Evolutionary conservation across 495 filamentous ascomycete genomes (phyloP), one percentile per base, ranked within the genome.

Genomic region (Annulohypoxylon maeteangense): DNA sequence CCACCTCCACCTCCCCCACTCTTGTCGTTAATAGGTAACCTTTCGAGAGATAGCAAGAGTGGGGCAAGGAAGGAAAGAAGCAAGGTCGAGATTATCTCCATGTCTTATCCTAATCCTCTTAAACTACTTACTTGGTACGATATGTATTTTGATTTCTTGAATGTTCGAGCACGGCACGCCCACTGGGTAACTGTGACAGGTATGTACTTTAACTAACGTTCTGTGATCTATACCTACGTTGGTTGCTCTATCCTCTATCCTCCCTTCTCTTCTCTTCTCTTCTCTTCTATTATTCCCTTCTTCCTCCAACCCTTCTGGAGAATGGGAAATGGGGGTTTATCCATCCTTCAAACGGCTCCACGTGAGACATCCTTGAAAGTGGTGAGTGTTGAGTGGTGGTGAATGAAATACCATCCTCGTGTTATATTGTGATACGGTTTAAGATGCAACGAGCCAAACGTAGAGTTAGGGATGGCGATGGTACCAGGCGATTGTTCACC

Each of bases 301-400:
- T 66, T 56, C 16, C 8, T 36, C 18, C 14, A 56, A 56, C 12
- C 23, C 10, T 22, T 53, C 36, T 34, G 25, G 56, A 66, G 66
- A 74, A 74, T 74, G 71, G 71, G 71, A 61, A 74, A 74, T 74
- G 71, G 71, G 71, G 71, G 66, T 62, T 62, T 31, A 16, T 44
- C 47, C 40, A 45, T 62, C 42, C 14, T 53, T 34, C 34, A n/a
- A 60, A 29, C 20, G 27, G 51, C 57, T 70, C 71, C 56, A 70
- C 50, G 47, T 63, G 54, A 70, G 55, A 58, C 47, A 29, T 27
- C 45, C n/a, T 47, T 59, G 66, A 74, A 70, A 70, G 71, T 74
- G 71, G 71, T 66, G 71, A 67, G 69, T 11, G 56, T n/a, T n/a
- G n/a, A n/a, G n/a, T n/a, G n/a, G n/a, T n/a, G n/a, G n/a, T 66